Percentiles rank a stretch among this genome's conserved stretches.
phyloP scores from a whole-genome alignment of 768 basidiomycete species.

The Suillus alpinus region DNA sequence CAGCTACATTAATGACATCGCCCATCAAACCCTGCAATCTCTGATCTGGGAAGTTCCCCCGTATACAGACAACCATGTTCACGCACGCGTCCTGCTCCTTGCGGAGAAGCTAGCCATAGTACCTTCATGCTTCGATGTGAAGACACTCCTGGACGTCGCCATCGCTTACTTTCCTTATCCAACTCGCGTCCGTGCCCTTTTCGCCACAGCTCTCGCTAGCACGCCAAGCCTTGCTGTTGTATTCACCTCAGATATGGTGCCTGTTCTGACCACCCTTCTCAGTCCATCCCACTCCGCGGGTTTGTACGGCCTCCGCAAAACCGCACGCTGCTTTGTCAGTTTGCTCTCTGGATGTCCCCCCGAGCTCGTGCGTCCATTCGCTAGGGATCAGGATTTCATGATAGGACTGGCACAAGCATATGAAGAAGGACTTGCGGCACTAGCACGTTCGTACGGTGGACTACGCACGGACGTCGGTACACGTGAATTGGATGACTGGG shows the following conservation, averaged over 20 bases:
- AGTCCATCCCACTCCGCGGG: conserved; percentile 44
- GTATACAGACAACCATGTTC: conserved; percentile 44
- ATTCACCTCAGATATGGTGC: conserved; percentile 47
- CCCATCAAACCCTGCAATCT: conserved; percentile 47
- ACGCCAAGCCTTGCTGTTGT: conserved; percentile 31
- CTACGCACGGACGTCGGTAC: conserved; percentile 26
- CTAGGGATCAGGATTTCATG: conserved; percentile 49
- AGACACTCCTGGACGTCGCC: conserved; percentile 60
- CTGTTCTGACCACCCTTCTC: conserved; percentile 52
- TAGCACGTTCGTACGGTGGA: conserved; percentile 65
- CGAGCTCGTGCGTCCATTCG: conserved; percentile 49
- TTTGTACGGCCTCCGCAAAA: conserved; percentile 64
- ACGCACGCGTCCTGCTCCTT: conserved; percentile 48
- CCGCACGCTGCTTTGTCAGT: conserved; percentile 51
- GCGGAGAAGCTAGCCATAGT: conserved; percentile 50
- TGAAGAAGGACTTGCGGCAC: conserved; percentile 50
- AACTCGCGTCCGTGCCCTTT: conserved; percentile 43
- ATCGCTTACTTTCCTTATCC: conserved; percentile 51
- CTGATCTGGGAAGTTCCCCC: conserved; percentile 54
- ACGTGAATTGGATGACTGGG: conserved; percentile 59
- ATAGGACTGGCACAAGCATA: conserved; percentile 59
- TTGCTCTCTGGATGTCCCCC: conserved; percentile 53
- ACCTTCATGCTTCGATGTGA: conserved; percentile 43
- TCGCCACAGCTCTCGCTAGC: conserved; percentile 37
- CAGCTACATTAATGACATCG: conserved; percentile 56